Evolutionary conservation across 345 rosid species (phyloP).

Genomic region (Salix brachista): DNA sequence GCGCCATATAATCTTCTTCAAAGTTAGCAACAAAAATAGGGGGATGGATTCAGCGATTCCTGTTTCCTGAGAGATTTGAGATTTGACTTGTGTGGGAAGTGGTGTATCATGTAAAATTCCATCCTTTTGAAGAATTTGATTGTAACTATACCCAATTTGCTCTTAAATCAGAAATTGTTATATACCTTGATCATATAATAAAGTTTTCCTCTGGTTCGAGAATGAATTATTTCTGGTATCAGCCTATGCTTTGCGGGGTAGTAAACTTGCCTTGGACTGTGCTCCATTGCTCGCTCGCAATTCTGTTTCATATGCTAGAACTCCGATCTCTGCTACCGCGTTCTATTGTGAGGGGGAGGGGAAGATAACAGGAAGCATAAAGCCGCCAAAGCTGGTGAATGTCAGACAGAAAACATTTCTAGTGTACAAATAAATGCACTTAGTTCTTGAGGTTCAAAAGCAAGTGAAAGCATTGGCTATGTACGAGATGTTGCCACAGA

Average conservation of each 20-base stretch:
- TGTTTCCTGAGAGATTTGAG: background rate
- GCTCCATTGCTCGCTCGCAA: background rate
- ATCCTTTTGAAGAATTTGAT: background rate
- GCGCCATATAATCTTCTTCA: background rate
- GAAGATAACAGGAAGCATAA: background rate
- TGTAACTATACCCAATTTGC: background rate
- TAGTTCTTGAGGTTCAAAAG: too few species aligned
- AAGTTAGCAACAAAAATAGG: conserved; percentile 3
- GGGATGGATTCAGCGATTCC: conserved; percentile 4
- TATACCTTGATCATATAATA: background rate
- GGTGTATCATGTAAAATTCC: background rate
- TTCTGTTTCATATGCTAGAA: background rate
- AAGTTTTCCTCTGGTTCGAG: background rate
- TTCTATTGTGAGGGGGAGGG: background rate
- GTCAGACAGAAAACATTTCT: too few species aligned
- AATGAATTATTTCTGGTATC: background rate
- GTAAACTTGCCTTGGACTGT: background rate
- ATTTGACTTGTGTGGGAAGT: conserved; percentile 9
- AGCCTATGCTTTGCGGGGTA: background rate
- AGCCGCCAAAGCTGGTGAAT: too few species aligned
- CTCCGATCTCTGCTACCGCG: background rate
- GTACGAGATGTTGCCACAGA: too few species aligned
- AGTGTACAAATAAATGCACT: too few species aligned
- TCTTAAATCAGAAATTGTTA: background rate
- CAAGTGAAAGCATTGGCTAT: too few species aligned